Percentiles rank a stretch among this genome's conserved stretches.
Evolutionary conservation across 768 basidiomycete genomes (phyloP).

Genomic region (Lactifluus hygrophoroides): DNA sequence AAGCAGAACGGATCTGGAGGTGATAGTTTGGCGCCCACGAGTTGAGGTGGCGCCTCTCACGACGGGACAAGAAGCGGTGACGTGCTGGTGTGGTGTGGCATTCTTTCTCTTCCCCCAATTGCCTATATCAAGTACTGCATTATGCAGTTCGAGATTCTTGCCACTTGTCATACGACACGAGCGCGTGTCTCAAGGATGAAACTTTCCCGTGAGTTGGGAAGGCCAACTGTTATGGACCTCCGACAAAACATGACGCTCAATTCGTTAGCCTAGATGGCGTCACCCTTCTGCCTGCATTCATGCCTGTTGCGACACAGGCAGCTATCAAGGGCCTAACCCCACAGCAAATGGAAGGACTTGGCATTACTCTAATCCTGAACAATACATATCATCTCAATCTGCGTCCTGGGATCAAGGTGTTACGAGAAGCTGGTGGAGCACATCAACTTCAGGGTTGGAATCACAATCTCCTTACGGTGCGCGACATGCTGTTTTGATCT

Average conservation of each 20-base stretch:
- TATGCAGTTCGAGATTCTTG: conserved; percentile 80
- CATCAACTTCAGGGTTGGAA: conserved; percentile 88
- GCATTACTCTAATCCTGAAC: conserved; percentile 77
- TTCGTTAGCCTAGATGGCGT: conserved; percentile 48
- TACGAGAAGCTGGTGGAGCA: conserved; percentile 74
- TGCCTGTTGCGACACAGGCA: conserved; percentile 91
- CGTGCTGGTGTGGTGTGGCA: too few species aligned
- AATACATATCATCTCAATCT: conserved; percentile 88
- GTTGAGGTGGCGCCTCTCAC: neutral
- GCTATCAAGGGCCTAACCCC: conserved; percentile 88
- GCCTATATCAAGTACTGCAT: neutral
- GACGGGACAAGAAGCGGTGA: too few species aligned
- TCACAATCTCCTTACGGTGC: conserved; percentile 74
- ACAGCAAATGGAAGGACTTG: conserved; percentile 74
- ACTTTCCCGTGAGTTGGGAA: conserved; percentile 53
- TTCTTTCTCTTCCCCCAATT: neutral
- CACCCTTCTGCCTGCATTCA: conserved; percentile 83
- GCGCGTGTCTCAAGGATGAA: conserved; percentile 84
- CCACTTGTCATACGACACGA: conserved; percentile 70
- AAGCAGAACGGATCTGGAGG: too few species aligned
- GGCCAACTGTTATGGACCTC: too few species aligned
- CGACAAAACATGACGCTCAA: too few species aligned
- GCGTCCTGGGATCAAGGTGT: conserved; percentile 69
- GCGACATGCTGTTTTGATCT: neutral
- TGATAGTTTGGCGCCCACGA: neutral